Evolutionary conservation across 176 grass and related monocot species (phyloP), one percentile per base, ranked within the genome.

Genomic region (Oryza meridionalis): DNA sequence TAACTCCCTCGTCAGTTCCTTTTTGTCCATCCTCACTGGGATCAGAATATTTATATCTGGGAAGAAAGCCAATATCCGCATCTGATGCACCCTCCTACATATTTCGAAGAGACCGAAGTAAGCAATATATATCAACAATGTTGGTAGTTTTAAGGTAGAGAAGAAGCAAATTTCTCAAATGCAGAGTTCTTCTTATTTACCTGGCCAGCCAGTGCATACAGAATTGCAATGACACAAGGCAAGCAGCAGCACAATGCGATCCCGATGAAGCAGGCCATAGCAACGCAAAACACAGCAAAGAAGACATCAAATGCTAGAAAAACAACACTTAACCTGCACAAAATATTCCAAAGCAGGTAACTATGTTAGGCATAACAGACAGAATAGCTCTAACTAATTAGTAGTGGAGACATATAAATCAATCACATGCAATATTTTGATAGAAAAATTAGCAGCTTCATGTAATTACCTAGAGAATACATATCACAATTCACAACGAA

Each of bases 201-300:
- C 91, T 99, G 93, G 25, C 91, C 93, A 70, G 88, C 91, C 25
- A 99, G 80, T 62, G 89, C 87, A 89, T 96, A 99, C n/a, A 99
- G 91, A 74, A 99, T 94, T 79, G 93, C 91, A 22, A 99, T 92
- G 11, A 99, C 90, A 44, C 93, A 99, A 77, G 97, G 97, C 70
- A 99, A 88, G 87, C 97, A 99, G 74, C 97, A 99, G 78, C 93
- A 99, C 32, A 99, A 91, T 21, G 97, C 97, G 85, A 99, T 90
- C 9, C 93, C 93, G 86, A 99, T 99, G 58, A 96, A 85, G 62
- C 88, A 99, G 14, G 97, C 91, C 59, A 99, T 88, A 85, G 69
- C 86, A 85, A 96, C 78, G 55, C 91, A 99, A 55, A 99, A 94
- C 58, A 99, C 78, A 33, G 90, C 88, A 32, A 99, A 92, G 82